phyloP scores from a whole-genome alignment of 768 basidiomycete species.

The Tylopilus subfusipes region DNA sequence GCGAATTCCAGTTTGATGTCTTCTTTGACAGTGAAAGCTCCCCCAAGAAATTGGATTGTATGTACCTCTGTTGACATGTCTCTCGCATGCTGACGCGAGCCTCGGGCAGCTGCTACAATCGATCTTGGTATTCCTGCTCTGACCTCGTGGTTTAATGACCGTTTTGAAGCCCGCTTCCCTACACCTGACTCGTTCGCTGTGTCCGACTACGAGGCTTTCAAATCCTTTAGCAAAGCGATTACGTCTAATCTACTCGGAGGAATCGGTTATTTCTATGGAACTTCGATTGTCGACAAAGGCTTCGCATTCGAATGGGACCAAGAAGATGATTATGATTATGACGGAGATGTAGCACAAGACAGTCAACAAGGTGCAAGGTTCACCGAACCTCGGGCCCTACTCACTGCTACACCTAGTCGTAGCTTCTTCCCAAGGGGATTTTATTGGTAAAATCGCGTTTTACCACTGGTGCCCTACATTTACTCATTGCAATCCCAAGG shows the following conservation, averaged over 20 bases:
- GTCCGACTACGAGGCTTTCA: conserved; percentile 46
- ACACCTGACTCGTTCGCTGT: conserved; percentile 52
- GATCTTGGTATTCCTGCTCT: conserved; percentile 70
- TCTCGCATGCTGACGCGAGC: background rate
- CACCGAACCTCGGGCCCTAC: conserved; percentile 69
- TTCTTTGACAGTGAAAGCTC: conserved; percentile 77
- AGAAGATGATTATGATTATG: conserved; percentile 43
- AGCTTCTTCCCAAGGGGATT: conserved; percentile 98
- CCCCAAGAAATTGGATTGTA: conserved; percentile 63
- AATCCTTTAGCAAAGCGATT: conserved; percentile 79
- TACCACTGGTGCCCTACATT: background rate
- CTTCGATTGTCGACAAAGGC: conserved; percentile 77
- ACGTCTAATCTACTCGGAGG: conserved; percentile 92
- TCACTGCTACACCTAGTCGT: conserved; percentile 92
- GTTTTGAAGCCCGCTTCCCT: conserved; percentile 71
- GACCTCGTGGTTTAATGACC: conserved; percentile 53
- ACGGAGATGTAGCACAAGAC: conserved; percentile 37
- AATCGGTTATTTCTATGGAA: conserved; percentile 93
- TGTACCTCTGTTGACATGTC: conserved; percentile 22
- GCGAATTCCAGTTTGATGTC: conserved; percentile 85
- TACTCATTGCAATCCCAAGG: conserved; percentile 41
- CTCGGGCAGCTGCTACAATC: conserved; percentile 51
- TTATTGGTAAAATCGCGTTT: conserved; percentile 68
- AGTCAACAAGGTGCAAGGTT: conserved; percentile 52
- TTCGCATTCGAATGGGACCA: conserved; percentile 94